A percentile compares a stretch with the other conserved stretches of the same genome.
phyloP scores from a whole-genome alignment of 306 rosid genomes.

The Rosa rugosa region DNA sequence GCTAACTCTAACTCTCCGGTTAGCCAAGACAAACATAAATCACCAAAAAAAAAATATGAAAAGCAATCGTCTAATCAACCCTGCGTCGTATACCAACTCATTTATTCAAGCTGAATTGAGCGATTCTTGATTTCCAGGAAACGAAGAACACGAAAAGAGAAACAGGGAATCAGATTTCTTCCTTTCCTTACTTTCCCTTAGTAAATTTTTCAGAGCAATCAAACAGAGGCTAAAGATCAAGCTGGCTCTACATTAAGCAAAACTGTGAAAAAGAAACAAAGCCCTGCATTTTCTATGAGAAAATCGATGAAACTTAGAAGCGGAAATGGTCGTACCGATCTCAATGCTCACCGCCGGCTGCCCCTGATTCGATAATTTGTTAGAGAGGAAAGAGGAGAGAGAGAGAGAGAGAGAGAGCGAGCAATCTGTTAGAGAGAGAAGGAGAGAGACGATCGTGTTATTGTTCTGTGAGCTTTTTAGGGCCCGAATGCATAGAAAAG shows the following conservation, averaged over 20 bases:
- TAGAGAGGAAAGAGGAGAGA: conserved; percentile 9
- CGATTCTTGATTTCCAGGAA: neutral
- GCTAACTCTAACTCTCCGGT: conserved; percentile 6
- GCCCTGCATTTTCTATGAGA: neutral
- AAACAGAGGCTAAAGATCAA: conserved; percentile 21
- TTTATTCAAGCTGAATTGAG: neutral
- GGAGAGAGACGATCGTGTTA: neutral
- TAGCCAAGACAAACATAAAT: conserved; percentile 2
- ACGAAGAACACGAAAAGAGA: conserved; percentile 9
- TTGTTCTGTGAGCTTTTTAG: neutral
- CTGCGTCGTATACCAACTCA: neutral
- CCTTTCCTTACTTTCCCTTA: neutral
- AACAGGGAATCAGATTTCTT: neutral
- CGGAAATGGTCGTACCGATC: conserved; percentile 39
- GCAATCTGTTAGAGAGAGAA: conserved; percentile 11
- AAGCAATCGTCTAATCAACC: neutral
- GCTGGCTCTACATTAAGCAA: conserved; percentile 9
- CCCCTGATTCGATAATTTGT: conserved; percentile 33
- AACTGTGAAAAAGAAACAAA: neutral
- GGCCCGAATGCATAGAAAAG: neutral
- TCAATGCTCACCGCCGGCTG: conserved; percentile 43
- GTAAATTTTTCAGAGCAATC: conserved; percentile 17
- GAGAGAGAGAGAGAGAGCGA: conserved; percentile 10
- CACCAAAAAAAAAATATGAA: neutral
- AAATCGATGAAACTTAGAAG: conserved; percentile 18